These are phyloP conservation scores for Psilocybe azurescens DNA, from an alignment of 768 basidiomycete genomes.

Conservation along the genomic window DNA sequence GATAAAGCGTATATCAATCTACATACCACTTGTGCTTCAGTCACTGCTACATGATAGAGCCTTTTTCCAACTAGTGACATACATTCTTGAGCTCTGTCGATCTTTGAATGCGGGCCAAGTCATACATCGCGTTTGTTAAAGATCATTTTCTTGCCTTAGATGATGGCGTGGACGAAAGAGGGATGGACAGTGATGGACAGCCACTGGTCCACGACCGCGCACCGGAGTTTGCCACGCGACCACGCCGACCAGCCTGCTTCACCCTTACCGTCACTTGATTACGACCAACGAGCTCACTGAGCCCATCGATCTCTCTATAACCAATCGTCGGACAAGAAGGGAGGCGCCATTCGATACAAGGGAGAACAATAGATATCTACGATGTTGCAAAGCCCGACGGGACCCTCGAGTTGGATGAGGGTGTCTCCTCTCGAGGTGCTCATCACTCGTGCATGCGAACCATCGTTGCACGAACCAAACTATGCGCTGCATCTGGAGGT, in stretches of 20 bases:
- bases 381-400: slow-evolving; percentile 59
- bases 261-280: slow-evolving; percentile 8
- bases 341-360: background rate
- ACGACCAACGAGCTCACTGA: slow-evolving; percentile 8
- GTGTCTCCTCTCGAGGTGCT: slow-evolving; percentile 72
- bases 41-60: no score
- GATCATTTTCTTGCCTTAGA: background rate
- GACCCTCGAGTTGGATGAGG: slow-evolving; percentile 52
- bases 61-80: no score
- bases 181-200: slow-evolving; percentile 11
- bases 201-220: slow-evolving; percentile 6
- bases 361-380: background rate
- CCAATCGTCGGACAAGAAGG: background rate
- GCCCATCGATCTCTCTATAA: slow-evolving; percentile 3
- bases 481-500: slow-evolving; percentile 92
- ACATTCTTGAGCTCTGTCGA: no score
- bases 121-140: background rate
- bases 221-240: slow-evolving; percentile 16
- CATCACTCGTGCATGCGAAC: slow-evolving; percentile 85
- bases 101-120: background rate
- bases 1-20: no score
- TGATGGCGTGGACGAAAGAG: background rate
- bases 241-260: background rate
- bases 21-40: no score
- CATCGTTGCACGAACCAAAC: slow-evolving; percentile 86